phyloP scores from a whole-genome alignment of 2,329 filamentous ascomycete species.

The Pyrenochaeta sp. region DNA sequence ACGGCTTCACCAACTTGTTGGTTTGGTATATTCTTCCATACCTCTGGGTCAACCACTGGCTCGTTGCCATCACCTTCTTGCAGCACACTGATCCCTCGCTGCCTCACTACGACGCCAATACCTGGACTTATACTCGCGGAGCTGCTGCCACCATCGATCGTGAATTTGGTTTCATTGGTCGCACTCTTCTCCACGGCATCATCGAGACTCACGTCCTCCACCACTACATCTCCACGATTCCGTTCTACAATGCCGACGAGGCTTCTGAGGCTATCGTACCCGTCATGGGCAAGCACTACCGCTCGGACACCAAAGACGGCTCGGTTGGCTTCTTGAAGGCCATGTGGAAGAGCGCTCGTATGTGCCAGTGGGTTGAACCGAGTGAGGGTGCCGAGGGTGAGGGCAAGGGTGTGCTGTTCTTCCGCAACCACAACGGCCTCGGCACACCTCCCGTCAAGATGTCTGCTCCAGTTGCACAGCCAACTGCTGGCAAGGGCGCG shows the following conservation, averaged over 20 bases:
- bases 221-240: slow-evolving; percentile 95
- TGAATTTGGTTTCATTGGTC: slow-evolving; percentile 95
- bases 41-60: slow-evolving; percentile 99
- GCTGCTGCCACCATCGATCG: slow-evolving; percentile 96
- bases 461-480: slow-evolving; percentile 33
- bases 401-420: slow-evolving; percentile 87
- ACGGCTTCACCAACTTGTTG: slow-evolving; percentile 83
- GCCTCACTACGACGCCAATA: slow-evolving; percentile 85
- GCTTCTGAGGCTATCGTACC: slow-evolving; percentile 92
- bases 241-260: slow-evolving; percentile 96
- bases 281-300: slow-evolving; percentile 96
- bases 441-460: slow-evolving; percentile 66
- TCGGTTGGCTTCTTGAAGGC: slow-evolving; percentile 80
- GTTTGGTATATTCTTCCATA: slow-evolving; percentile 97
- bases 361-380: slow-evolving; percentile 98
- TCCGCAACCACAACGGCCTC: slow-evolving; percentile 90
- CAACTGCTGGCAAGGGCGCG: slow-evolving; percentile 37
- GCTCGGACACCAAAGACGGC: slow-evolving; percentile 78
- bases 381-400: slow-evolving; percentile 80
- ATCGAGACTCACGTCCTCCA: slow-evolving; percentile 98
- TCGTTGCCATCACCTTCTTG: slow-evolving; percentile 95
- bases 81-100: slow-evolving; percentile 96
- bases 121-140: slow-evolving; percentile 93
- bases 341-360: slow-evolving; percentile 80
- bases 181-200: slow-evolving; percentile 90